Conservation (phyloP, 805 yeast genomes). For the Myxozyma melibiosi region DNA sequence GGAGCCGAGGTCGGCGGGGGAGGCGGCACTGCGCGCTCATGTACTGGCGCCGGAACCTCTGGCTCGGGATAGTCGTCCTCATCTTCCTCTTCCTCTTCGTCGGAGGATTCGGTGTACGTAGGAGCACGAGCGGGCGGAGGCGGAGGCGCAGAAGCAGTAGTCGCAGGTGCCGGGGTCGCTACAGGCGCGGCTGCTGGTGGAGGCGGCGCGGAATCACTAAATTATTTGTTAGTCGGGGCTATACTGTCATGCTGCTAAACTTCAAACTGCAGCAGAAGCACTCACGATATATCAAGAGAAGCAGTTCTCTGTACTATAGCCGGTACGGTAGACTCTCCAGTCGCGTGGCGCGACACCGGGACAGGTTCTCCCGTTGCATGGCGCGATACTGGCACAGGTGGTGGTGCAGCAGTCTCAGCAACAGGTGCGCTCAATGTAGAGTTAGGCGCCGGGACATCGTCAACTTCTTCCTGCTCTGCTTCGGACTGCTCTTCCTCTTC, state of each 20-base stretch:
- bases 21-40: slow-evolving; percentile 25
- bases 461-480: background rate
- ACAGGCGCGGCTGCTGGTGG: background rate
- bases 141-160: background rate
- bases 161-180: background rate
- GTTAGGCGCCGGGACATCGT: background rate
- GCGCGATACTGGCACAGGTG: background rate
- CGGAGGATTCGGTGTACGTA: slow-evolving; percentile 7
- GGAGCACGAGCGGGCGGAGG: slow-evolving; percentile 6
- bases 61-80: background rate
- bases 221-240: no score
- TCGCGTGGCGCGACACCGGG: background rate
- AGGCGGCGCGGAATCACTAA: background rate
- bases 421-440: background rate
- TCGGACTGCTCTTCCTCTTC: slow-evolving; percentile 6
- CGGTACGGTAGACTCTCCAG: background rate
- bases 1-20: slow-evolving; percentile 26
- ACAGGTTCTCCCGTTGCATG: background rate
- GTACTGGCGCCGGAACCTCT: background rate
- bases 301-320: slow-evolving; percentile 3
- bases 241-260: no score
- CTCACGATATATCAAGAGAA: background rate
- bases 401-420: background rate
- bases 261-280: no score
- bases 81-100: slow-evolving; percentile 12